These are phyloP conservation scores for Tephrocybe rancida DNA, from an alignment of 768 basidiomycete genomes.

Conservation along the genomic window DNA sequence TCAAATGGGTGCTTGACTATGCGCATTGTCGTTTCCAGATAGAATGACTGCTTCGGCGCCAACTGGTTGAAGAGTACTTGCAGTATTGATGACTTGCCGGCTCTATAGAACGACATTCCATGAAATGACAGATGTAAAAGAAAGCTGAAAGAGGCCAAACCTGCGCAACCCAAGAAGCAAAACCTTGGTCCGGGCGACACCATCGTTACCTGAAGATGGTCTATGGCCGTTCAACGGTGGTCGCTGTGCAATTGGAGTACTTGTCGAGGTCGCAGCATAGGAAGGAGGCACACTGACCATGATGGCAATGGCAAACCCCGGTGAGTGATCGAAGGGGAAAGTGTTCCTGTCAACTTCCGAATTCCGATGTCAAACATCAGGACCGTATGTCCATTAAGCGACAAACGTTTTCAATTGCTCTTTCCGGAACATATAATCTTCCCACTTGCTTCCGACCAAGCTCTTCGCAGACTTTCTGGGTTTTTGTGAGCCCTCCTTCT, in stretches of 20 bases:
- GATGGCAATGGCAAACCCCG: slow-evolving; percentile 12
- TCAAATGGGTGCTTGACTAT: slow-evolving; percentile 76
- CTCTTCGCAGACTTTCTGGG: not conserved
- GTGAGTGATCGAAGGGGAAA: slow-evolving; percentile 3
- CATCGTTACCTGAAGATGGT: slow-evolving; percentile 19
- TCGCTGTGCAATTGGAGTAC: slow-evolving; percentile 23
- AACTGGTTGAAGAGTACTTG: slow-evolving; percentile 91
- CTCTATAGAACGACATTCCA: slow-evolving; percentile 46
- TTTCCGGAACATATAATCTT: not conserved
- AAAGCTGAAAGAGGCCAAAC: slow-evolving; percentile 37
- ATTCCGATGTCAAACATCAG: slow-evolving; percentile 3
- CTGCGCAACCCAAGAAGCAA: slow-evolving; percentile 74
- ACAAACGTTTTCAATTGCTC: slow-evolving; percentile 31
- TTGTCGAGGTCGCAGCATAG: slow-evolving; percentile 34
- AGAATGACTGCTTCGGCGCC: slow-evolving; percentile 84
- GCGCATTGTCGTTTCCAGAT: slow-evolving; percentile 84
- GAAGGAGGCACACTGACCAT: slow-evolving; percentile 27
- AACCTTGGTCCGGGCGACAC: slow-evolving; percentile 60
- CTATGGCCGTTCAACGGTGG: slow-evolving; percentile 30
- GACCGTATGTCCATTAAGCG: not conserved
- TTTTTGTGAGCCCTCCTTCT: not conserved
- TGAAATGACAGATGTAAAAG: slow-evolving; percentile 1
- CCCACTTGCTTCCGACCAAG: not conserved
- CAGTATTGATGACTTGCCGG: slow-evolving; percentile 90
- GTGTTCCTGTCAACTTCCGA: slow-evolving; percentile 9